phyloP scores from a whole-genome alignment of 2,329 filamentous ascomycete species.

The Botrytis porri region DNA sequence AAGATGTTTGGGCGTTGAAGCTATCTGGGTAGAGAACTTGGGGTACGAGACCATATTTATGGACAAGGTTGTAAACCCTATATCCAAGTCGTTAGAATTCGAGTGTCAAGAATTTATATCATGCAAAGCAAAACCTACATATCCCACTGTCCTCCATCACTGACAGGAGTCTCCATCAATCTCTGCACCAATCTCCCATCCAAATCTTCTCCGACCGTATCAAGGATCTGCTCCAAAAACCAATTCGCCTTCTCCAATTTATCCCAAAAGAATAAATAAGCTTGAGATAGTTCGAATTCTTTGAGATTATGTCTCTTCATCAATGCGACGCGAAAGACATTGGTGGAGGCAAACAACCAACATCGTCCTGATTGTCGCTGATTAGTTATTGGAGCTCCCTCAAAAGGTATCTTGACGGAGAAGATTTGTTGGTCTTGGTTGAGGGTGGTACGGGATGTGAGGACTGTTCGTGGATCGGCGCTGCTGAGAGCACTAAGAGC shows the following conservation, averaged over 20 bases:
- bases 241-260: conserved; percentile 90
- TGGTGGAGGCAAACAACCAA: conserved; percentile 91
- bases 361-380: conserved; percentile 79
- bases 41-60: conserved; percentile 86
- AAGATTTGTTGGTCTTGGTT: conserved; percentile 75
- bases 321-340: conserved; percentile 83
- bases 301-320: conserved; percentile 79
- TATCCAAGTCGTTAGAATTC: background rate
- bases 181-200: conserved; percentile 71
- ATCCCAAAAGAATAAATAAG: conserved; percentile 90
- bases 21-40: conserved; percentile 78
- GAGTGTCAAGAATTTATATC: background rate
- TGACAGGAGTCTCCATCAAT: conserved; percentile 64
- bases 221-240: conserved; percentile 80
- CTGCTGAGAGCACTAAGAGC: conserved; percentile 70
- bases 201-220: conserved; percentile 67
- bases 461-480: conserved; percentile 62
- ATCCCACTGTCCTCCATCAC: conserved; percentile 87
- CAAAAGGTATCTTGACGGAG: conserved; percentile 77
- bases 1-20: conserved; percentile 72
- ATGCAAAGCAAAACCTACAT: conserved; percentile 45
- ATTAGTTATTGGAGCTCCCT: conserved; percentile 81
- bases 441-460: conserved; percentile 60
- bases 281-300: conserved; percentile 80
- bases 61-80: conserved; percentile 73